Evolutionary conservation across 306 rosid species (phyloP).

Genomic region (Oxytropis ochrocephala): DNA sequence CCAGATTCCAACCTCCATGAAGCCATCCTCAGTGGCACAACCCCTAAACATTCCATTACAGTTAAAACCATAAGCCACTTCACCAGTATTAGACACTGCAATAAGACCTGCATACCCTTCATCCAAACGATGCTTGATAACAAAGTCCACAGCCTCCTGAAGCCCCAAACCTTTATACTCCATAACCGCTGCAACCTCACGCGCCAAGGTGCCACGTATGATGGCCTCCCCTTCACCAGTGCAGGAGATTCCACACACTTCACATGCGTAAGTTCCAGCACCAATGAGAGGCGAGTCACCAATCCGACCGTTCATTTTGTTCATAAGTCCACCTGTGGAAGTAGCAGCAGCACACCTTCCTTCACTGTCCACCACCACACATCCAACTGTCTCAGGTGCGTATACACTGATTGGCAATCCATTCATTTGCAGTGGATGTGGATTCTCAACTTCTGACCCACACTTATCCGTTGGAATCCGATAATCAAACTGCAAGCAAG

Average conservation of each 20-base stretch:
- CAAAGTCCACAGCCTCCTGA: constrained; percentile 72
- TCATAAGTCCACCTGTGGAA: constrained; percentile 86
- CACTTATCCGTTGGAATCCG: constrained; percentile 53
- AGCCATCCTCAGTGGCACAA: constrained; percentile 70
- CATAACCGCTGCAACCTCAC: constrained; percentile 93
- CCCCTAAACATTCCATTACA: constrained; percentile 88
- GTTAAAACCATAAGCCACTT: constrained; percentile 80
- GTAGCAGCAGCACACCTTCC: constrained; percentile 86
- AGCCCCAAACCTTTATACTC: constrained; percentile 83
- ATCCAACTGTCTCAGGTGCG: constrained; percentile 93
- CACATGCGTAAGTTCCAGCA: constrained; percentile 84
- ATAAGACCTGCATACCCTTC: constrained; percentile 83
- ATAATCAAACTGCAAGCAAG: constrained; percentile 74
- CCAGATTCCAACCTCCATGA: constrained; percentile 94
- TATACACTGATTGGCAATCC: constrained; percentile 80
- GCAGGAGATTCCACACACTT: constrained; percentile 83
- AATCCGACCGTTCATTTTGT: constrained; percentile 72
- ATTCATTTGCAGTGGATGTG: constrained; percentile 59
- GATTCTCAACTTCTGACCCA: constrained; percentile 51
- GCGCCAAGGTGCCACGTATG: constrained; percentile 84
- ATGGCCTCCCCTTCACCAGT: constrained; percentile 95
- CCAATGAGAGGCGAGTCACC: constrained; percentile 93
- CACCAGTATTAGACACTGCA: constrained; percentile 71
- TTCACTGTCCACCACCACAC: constrained; percentile 75
- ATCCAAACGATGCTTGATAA: constrained; percentile 66